phyloP scores from a whole-genome alignment of 257 asterid genomes.

The Phtheirospermum japonicum region DNA sequence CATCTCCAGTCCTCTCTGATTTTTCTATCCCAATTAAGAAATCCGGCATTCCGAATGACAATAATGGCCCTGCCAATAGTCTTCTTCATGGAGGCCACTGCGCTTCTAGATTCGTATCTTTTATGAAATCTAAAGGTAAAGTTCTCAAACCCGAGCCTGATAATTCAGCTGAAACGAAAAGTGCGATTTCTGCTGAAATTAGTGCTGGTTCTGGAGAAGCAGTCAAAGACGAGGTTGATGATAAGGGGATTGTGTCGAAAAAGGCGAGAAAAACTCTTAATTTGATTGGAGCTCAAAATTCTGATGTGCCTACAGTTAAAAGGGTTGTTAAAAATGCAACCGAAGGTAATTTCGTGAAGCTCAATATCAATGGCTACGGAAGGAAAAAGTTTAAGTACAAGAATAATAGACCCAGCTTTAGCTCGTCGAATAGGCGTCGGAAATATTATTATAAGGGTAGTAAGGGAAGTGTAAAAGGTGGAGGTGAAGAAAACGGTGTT shows the following conservation, averaged over 20 bases:
- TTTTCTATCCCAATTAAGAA: conserved; percentile 39
- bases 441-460: conserved; percentile 39
- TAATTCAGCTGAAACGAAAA: conserved; percentile 25
- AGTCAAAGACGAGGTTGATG: conserved; percentile 25
- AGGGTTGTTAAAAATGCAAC: conserved; percentile 42
- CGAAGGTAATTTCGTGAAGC: conserved; percentile 95
- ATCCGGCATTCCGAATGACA: conserved; percentile 26
- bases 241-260: conserved; percentile 20
- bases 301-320: conserved; percentile 36
- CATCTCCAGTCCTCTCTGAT: conserved; percentile 43
- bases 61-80: conserved; percentile 23
- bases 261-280: conserved; percentile 45
- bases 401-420: conserved; percentile 44
- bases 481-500: conserved; percentile 39
- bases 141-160: conserved; percentile 60
- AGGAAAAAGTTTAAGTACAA: conserved; percentile 59
- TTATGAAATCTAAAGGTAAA: conserved; percentile 39
- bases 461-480: conserved; percentile 37
- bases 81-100: conserved; percentile 50
- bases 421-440: conserved; percentile 42
- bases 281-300: conserved; percentile 43
- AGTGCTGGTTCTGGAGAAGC: conserved; percentile 26
- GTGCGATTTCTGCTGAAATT: conserved; percentile 16
- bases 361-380: conserved; percentile 88
- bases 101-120: conserved; percentile 48